phyloP scores from a whole-genome alignment of 2,329 filamentous ascomycete species.

The Ophiocordyceps australis region DNA sequence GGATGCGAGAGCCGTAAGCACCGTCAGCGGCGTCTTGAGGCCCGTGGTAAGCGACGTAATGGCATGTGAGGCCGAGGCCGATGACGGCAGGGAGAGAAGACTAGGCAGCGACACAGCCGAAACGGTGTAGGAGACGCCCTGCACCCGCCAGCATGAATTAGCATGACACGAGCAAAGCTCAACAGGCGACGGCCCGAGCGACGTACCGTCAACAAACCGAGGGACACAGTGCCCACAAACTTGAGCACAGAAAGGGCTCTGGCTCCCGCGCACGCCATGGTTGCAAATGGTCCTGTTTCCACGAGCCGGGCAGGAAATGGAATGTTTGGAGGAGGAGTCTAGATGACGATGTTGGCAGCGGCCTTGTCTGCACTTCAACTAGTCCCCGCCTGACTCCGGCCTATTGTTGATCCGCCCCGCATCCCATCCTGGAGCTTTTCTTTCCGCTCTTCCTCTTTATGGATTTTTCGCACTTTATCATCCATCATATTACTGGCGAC shows the following conservation, averaged over 20 bases:
- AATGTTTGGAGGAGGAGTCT: too few species aligned
- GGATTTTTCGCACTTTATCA: too few species aligned
- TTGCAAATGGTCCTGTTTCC: slow-evolving; percentile 3
- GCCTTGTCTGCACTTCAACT: too few species aligned
- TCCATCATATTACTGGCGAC: too few species aligned
- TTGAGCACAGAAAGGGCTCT: slow-evolving; percentile 54
- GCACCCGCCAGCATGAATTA: slow-evolving; percentile 1
- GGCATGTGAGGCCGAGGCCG: slow-evolving; percentile 49
- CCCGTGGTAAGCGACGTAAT: slow-evolving; percentile 48
- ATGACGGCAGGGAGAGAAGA: slow-evolving; percentile 64
- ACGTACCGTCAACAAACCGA: slow-evolving; percentile 75
- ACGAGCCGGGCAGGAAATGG: too few species aligned
- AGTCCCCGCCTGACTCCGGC: too few species aligned
- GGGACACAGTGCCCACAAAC: slow-evolving; percentile 79
- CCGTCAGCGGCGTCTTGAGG: slow-evolving; percentile 45
- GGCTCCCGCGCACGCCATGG: slow-evolving; percentile 44
- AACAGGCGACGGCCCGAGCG: slow-evolving; percentile 3
- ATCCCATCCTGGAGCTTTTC: too few species aligned
- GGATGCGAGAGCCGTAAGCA: slow-evolving; percentile 50
- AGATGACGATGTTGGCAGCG: too few species aligned
- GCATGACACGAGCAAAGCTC: not conserved
- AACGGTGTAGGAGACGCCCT: slow-evolving; percentile 83
- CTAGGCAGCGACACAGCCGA: slow-evolving; percentile 62
- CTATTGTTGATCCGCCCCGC: too few species aligned
- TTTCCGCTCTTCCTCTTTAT: too few species aligned